Evolutionary conservation across 163 green algal species (phyloP).

Genomic region (Scenedesmus sp.): DNA sequence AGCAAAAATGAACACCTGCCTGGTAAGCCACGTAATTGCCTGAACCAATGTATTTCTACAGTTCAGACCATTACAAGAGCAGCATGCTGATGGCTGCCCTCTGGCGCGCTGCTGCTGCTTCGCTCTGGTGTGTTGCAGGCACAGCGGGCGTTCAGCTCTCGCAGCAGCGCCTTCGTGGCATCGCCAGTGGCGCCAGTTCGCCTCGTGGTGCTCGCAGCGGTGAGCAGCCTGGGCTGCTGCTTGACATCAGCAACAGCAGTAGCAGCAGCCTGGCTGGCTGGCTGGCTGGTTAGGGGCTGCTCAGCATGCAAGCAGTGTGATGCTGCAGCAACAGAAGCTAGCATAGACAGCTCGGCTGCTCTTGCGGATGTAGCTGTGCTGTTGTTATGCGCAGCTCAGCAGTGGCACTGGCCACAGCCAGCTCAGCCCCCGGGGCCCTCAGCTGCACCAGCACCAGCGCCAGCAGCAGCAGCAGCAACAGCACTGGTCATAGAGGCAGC

Average conservation of each 20-base stretch:
- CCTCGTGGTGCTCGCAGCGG: conserved; percentile 40
- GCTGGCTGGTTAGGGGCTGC: neutral
- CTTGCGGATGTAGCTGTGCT: neutral
- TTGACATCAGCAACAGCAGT: neutral
- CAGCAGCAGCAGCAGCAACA: conserved; percentile 6
- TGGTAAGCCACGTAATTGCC: neutral
- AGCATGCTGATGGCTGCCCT: neutral
- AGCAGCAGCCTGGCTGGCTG: neutral
- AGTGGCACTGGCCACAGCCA: neutral
- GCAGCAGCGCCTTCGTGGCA: conserved; percentile 49
- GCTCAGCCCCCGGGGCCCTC: neutral
- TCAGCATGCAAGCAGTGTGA: neutral
- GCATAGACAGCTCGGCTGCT: neutral
- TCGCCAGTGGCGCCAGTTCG: conserved; percentile 40
- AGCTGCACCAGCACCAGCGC: neutral
- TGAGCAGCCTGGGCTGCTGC: neutral
- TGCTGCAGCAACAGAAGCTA: neutral
- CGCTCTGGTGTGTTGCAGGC: neutral
- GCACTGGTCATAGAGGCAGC: neutral
- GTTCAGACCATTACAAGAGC: neutral
- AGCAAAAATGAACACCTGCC: conserved; percentile 36
- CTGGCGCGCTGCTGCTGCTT: neutral
- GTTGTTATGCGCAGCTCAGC: neutral
- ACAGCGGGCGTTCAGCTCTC: conserved; percentile 45
- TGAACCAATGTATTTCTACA: neutral